phyloP scores from a whole-genome alignment of 768 basidiomycete species.

The Naganishia onofrii region DNA sequence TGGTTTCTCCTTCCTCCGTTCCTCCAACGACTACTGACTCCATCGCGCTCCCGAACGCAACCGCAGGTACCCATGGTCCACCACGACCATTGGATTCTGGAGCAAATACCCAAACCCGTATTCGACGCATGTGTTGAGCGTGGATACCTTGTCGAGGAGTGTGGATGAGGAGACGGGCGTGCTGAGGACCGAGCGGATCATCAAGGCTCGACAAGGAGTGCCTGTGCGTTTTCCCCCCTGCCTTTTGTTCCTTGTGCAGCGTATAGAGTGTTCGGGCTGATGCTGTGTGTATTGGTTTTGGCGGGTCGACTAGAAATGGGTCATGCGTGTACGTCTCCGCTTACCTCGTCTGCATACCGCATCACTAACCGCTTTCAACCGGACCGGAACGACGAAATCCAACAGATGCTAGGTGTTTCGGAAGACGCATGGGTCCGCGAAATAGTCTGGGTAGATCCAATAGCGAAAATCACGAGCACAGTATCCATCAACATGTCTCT shows the following conservation, averaged over 20 bases:
- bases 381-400: no score
- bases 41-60: background rate
- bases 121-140: constrained; percentile 47
- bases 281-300: no score
- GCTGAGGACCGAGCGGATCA: constrained; percentile 80
- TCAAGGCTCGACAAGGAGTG: constrained; percentile 87
- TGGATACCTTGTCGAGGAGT: constrained; percentile 68
- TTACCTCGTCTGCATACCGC: constrained; percentile 8
- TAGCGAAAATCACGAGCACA: constrained; percentile 72
- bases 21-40: background rate
- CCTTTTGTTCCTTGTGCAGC: no score
- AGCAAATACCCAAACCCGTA: constrained; percentile 88
- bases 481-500: constrained; percentile 90
- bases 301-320: no score
- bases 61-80: constrained; percentile 67
- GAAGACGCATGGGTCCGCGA: constrained; percentile 93
- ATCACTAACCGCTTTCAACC: no score
- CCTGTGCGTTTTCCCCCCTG: constrained; percentile 54
- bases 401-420: constrained; percentile 81
- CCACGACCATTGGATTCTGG: constrained; percentile 90
- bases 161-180: constrained; percentile 82
- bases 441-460: constrained; percentile 86
- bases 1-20: background rate
- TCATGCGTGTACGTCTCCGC: constrained; percentile 69
- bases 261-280: background rate